Evolutionary conservation across 179 eudicot species (phyloP).

Genomic region (Spergularia azorica): DNA sequence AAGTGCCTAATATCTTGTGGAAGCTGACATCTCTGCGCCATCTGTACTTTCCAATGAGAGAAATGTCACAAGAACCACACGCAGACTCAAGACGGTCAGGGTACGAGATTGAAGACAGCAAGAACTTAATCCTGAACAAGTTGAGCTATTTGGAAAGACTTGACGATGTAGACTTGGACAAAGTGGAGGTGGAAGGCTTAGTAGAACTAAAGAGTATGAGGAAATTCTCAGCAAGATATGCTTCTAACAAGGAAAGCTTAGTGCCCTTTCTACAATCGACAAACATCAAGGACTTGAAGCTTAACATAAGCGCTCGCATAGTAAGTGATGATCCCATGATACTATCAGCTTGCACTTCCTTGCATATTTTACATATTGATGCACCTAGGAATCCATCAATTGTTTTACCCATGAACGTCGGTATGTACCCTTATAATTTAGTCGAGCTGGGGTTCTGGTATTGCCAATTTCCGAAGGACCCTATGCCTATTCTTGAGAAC

Average conservation of each 20-base stretch:
- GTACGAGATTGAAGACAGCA: background rate
- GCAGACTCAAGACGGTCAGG: background rate
- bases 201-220: slow-evolving; percentile 6
- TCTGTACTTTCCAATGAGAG: slow-evolving; percentile 15
- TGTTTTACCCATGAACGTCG: background rate
- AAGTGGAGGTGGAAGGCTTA: slow-evolving; percentile 13
- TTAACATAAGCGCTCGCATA: background rate
- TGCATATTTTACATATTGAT: background rate
- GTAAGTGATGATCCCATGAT: slow-evolving; percentile 1
- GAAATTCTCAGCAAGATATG: slow-evolving; percentile 1
- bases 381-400: background rate
- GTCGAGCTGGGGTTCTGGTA: slow-evolving; percentile 15
- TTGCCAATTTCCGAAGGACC: slow-evolving; percentile 8
- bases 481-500: slow-evolving; percentile 17
- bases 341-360: slow-evolving; percentile 2
- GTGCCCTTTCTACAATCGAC: slow-evolving; percentile 5
- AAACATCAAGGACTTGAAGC: slow-evolving; percentile 14
- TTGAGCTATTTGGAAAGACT: slow-evolving; percentile 19
- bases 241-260: background rate
- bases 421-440: slow-evolving; percentile 12
- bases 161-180: slow-evolving; percentile 6
- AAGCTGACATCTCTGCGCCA: slow-evolving; percentile 25
- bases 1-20: slow-evolving; percentile 22
- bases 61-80: background rate
- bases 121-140: background rate